A percentile compares a stretch with the other conserved stretches of the same genome.
phyloP scores from a whole-genome alignment of 2,329 filamentous ascomycete genomes.

The Penicillium sp. region DNA sequence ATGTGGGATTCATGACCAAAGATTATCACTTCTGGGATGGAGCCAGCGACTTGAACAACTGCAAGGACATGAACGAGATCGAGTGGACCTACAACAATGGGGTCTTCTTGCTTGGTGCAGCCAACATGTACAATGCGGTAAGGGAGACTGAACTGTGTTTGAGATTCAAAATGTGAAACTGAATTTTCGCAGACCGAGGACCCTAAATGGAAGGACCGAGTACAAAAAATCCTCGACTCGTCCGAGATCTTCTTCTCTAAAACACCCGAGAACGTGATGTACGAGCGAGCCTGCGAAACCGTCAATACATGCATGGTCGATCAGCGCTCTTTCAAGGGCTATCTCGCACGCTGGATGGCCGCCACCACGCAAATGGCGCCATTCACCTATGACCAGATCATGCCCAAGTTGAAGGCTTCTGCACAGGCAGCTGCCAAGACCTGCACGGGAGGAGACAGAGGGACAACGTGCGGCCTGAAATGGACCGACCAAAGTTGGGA shows the following conservation, averaged over 20 bases:
- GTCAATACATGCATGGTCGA: constrained; percentile 61
- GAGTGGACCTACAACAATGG: constrained; percentile 62
- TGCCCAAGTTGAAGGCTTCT: constrained; percentile 55
- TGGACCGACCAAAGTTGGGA: constrained; percentile 44
- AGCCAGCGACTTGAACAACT: constrained; percentile 54
- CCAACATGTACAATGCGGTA: constrained; percentile 58
- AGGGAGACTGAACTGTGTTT: constrained; percentile 14
- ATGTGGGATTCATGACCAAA: constrained; percentile 53
- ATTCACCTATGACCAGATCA: constrained; percentile 53
- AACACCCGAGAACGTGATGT: constrained; percentile 52
- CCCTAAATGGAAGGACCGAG: constrained; percentile 55
- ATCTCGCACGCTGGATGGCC: constrained; percentile 62
- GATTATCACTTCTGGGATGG: constrained; percentile 59
- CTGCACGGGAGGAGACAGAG: constrained; percentile 52
- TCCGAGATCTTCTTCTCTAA: constrained; percentile 55
- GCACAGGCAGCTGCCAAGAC: constrained; percentile 57
- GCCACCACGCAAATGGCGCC: constrained; percentile 60
- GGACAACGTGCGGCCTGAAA: constrained; percentile 41
- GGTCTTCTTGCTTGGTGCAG: constrained; percentile 57
- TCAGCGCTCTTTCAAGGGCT: constrained; percentile 67
- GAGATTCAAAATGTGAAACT: background rate
- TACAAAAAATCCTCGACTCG: constrained; percentile 56
- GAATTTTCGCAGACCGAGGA: constrained; percentile 36
- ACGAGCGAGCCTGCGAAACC: constrained; percentile 61
- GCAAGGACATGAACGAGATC: constrained; percentile 53